phyloP scores from a whole-genome alignment of 177 flowering plant species.

The Tripterygium wilfordii region DNA sequence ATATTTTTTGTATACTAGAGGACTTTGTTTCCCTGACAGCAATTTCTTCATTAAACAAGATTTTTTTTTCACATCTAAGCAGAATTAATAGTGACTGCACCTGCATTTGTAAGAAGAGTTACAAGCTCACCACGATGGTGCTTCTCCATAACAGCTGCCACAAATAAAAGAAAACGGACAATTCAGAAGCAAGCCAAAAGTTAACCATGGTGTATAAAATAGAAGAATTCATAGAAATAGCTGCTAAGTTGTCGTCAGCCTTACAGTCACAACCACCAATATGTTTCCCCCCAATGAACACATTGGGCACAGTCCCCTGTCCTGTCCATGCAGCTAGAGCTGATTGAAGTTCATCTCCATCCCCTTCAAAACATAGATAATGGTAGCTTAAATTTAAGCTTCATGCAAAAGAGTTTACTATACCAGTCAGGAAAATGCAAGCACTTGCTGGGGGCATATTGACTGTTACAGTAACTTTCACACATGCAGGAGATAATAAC shows the following conservation, averaged over 20 bases:
- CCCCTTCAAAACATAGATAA: slow-evolving; percentile 37
- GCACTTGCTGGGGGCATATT: too few relatives aligned
- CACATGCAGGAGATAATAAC: too few relatives aligned
- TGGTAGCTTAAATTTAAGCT: too few relatives aligned
- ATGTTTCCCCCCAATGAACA: slow-evolving; percentile 56
- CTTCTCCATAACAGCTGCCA: slow-evolving; percentile 39
- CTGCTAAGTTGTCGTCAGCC: too few relatives aligned
- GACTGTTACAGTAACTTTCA: too few relatives aligned
- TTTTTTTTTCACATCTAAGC: background rate
- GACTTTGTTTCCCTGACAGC: background rate
- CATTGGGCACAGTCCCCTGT: slow-evolving; percentile 61
- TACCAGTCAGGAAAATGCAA: too few relatives aligned
- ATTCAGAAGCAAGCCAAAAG: background rate
- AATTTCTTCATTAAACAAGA: background rate
- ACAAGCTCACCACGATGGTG: slow-evolving; percentile 56
- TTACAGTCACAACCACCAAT: slow-evolving; percentile 66
- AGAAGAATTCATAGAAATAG: too few relatives aligned
- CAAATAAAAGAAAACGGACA: background rate
- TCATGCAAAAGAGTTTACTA: too few relatives aligned
- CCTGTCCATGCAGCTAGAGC: slow-evolving; percentile 58
- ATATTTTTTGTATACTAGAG: background rate
- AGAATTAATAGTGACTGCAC: slow-evolving; percentile 38
- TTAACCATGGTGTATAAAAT: background rate
- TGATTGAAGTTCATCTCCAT: slow-evolving; percentile 48
- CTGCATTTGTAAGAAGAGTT: slow-evolving; percentile 54